Percentiles rank a stretch among this genome's conserved stretches.
Conservation (phyloP, 78 protist species). For the Tieghemostelium lacteum region DNA sequence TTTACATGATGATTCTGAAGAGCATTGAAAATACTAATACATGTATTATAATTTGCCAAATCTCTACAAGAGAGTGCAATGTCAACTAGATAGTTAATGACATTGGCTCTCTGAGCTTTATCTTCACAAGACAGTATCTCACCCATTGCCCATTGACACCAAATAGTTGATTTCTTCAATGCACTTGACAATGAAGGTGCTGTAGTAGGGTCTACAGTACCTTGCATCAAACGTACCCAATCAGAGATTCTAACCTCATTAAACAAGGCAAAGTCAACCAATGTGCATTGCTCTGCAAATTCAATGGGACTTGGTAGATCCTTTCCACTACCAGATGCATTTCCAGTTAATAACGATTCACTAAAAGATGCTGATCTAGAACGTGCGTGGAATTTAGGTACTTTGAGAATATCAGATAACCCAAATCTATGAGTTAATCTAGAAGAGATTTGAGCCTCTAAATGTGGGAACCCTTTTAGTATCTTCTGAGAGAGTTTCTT, state of each 20-base stretch:
- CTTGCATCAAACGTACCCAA: slow-evolving; percentile 72
- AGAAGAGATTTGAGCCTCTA: slow-evolving; percentile 10
- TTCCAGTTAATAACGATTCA: slow-evolving; percentile 8
- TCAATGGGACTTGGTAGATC: slow-evolving; percentile 37
- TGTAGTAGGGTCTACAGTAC: slow-evolving; percentile 31
- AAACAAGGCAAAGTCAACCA: slow-evolving; percentile 48
- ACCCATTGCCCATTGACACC: slow-evolving; percentile 73
- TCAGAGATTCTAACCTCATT: slow-evolving; percentile 41
- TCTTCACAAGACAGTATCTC: slow-evolving; percentile 64
- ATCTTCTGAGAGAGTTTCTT: slow-evolving; percentile 50
- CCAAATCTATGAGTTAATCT: slow-evolving; percentile 34
- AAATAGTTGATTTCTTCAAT: slow-evolving; percentile 26
- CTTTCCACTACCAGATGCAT: not conserved
- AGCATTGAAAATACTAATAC: slow-evolving; percentile 27
- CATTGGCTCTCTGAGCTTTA: slow-evolving; percentile 40
- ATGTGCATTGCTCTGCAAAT: slow-evolving; percentile 66
- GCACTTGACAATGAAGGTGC: slow-evolving; percentile 33
- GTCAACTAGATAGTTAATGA: slow-evolving; percentile 54
- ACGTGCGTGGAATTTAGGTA: slow-evolving; percentile 37
- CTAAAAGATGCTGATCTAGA: slow-evolving; percentile 29
- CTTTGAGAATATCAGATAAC: slow-evolving; percentile 16
- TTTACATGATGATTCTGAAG: slow-evolving; percentile 62
- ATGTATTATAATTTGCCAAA: slow-evolving; percentile 44
- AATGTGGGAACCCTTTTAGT: slow-evolving; percentile 75
- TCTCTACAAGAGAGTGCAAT: slow-evolving; percentile 49